Base-by-base conservation (phyloP, 345 rosid genomes). In the Cardamine resedifolia region DNA sequence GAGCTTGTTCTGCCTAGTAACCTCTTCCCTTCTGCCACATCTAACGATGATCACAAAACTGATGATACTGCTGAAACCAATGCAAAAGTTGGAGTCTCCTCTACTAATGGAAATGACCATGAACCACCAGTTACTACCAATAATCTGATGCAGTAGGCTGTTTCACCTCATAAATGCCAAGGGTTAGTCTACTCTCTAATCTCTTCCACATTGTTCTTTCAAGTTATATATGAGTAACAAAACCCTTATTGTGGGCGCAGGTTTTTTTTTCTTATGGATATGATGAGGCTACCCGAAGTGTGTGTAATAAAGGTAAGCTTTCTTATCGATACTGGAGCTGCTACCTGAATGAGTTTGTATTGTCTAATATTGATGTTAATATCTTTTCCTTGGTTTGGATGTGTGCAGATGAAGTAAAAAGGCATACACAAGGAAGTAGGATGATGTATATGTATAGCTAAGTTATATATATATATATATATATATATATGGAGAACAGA, bases 381-480 rank as follows among this genome's bases (percentile, higher is more conserved):
- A 14, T 55, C 43, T 20, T 44, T 57, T 50, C 52, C 39, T 38
- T 58, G 73, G 4, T 61, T 38, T 59, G 20, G 50, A 28, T 59
- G 20, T 60, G 18, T 81, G 89, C 90, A 90, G 97, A 83, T 44
- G 77, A 84, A 81, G 83, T 81, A 80, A 84, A 79, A 80, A 83
- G 77, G 87, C 87, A 81, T 78, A 85, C 80, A 81, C 84, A 79
- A 74, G 78, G 86, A 74, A 77, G 86, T 76, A 78, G 80, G 83
- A 74, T 76, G 75, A 43, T 62, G 80, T 84, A 82, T 85, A 83
- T 86, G 87, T 84, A 59, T 66, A 66, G 68, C 55, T 66, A 76
- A 76, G 79, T 61, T 52, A 74, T 75, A 67, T 71, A 49, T 70
- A 52, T 50, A 52, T 70, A 27, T 59, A 70, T 71, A 71, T 67